Evolutionary conservation across 805 yeast species (phyloP), one percentile per base, ranked within the genome.

Genomic region (Candida coquimbonensis): DNA sequence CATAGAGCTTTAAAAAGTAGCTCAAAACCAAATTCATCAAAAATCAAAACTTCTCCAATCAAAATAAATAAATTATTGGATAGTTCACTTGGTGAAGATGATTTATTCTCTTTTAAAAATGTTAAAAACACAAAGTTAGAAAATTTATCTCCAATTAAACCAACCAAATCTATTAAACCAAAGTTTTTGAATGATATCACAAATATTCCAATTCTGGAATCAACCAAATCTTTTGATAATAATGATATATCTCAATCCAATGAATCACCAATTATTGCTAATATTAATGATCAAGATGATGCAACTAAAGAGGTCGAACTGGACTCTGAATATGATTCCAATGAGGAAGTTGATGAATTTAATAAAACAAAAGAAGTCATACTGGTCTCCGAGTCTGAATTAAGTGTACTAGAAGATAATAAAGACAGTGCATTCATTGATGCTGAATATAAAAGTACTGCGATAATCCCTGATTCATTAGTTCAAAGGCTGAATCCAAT

Each of bases 21-120:
- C 16, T 44, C 43, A 8, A 40, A 34, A 11, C 33, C 33, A 9
- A 46, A 40, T 32, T 29, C 47, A 5, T 42, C 48, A 29, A 44
- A 43, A 31, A 12, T 21, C 8, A 21, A 17, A 6, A 19, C 40
- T 9, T 42, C 40, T 3, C 33, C 44, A 9, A 25, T 51, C 2
- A 35, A 46, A 21, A 54, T 49, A 41, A 49, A 48, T 12, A 53
- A 50, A 37, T 49, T 59, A 6, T 36, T 59, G 35, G 61, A 59
- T 33, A 53, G 57, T 27, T 59, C 62, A 1, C 51, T 49, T 39
- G 46, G 42, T 9, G 48, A 33, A 33, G 19, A 53, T 12, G 60
- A 50, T 25, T 7, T 55, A 32, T 57, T 59, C 25, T 42, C 57
- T 1, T 16, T 43, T 1, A 51, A 51, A 29, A 51, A 49, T 9